Evolutionary conservation across 2,329 filamentous ascomycete genomes (phyloP).

Genomic region (Colletotrichum noveboracense): DNA sequence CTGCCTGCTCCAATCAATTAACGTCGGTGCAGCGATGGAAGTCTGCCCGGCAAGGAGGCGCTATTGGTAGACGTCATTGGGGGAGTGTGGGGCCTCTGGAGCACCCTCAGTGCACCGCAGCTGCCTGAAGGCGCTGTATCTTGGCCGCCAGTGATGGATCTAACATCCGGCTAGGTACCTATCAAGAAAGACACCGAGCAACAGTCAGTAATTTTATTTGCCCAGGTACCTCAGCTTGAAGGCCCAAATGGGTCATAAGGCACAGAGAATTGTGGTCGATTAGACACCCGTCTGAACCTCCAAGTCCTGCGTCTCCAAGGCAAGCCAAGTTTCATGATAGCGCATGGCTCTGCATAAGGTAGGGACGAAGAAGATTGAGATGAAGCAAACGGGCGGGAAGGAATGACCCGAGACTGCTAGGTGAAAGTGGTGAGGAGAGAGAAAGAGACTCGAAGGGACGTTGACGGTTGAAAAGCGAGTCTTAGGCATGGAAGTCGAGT

Average conservation of each 20-base stretch:
- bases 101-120: background rate
- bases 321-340: background rate
- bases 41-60: background rate
- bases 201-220: too few species aligned
- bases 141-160: background rate
- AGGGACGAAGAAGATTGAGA: background rate
- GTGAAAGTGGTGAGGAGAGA: background rate
- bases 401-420: background rate
- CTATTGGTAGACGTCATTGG: constrained; percentile 10
- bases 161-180: background rate
- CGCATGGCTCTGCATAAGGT: background rate
- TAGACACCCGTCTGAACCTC: background rate
- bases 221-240: background rate
- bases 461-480: background rate
- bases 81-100: background rate
- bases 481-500: background rate
- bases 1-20: constrained; percentile 17
- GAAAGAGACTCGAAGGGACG: background rate
- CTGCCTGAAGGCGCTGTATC: background rate
- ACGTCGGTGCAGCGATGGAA: background rate
- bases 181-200: too few species aligned
- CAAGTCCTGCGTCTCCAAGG: background rate
- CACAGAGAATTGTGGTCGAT: background rate
- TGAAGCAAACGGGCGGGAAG: background rate
- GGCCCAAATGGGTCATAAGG: background rate